Conservation (phyloP, 1,139 yeast species). For the Nematodospora anomalae region DNA sequence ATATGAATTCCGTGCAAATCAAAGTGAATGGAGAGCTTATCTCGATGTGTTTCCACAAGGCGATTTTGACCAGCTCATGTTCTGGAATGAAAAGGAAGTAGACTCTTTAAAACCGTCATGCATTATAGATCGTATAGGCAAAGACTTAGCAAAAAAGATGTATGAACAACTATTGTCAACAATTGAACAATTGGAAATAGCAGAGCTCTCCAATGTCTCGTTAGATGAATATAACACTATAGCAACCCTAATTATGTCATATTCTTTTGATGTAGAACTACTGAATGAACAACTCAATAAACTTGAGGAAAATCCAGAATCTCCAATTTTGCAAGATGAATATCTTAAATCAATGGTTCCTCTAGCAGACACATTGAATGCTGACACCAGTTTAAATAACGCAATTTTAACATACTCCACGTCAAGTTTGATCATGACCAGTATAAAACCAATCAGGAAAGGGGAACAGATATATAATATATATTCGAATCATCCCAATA, state of each 20-base stretch:
- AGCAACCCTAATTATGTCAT: conserved; percentile 59
- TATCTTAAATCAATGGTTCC: conserved; percentile 87
- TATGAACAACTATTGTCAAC: conserved; percentile 34
- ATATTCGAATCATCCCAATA: conserved; percentile 87
- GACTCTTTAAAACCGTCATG: conserved; percentile 64
- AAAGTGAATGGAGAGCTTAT: conserved; percentile 63
- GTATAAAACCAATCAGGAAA: conserved; percentile 57
- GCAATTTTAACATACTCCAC: conserved; percentile 61
- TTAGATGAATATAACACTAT: conserved; percentile 63
- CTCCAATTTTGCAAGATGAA: conserved; percentile 27
- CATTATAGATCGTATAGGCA: conserved; percentile 69
- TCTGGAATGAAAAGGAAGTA: conserved; percentile 65
- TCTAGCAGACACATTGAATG: conserved; percentile 84
- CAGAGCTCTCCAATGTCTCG: conserved; percentile 33
- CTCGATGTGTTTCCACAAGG: conserved; percentile 63
- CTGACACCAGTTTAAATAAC: conserved; percentile 77
- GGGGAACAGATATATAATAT: conserved; percentile 84
- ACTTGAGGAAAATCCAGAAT: conserved; percentile 10
- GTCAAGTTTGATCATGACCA: conserved; percentile 59
- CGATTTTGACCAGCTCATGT: conserved; percentile 69
- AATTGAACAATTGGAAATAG: conserved; percentile 22
- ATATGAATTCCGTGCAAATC: conserved; percentile 49
- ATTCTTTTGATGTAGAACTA: conserved; percentile 39
- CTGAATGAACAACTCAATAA: conserved; percentile 10
- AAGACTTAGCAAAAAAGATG: conserved; percentile 62